phyloP scores from a whole-genome alignment of 1,139 yeast genomes.

The Pichia sp. region DNA sequence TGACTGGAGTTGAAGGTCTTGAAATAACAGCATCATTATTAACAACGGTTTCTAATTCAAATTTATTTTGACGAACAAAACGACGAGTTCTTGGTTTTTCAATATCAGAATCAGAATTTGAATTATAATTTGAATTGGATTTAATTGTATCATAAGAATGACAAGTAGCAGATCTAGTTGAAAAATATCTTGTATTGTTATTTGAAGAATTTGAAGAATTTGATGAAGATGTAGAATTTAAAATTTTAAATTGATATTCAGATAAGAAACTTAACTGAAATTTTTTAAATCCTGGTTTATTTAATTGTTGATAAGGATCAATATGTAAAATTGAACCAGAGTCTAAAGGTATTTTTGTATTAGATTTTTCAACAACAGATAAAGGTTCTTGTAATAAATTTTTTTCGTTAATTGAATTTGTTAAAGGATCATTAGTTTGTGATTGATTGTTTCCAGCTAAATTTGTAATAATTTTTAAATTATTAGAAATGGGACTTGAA shows the following conservation, averaged over 20 bases:
- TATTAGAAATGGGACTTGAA: not conserved
- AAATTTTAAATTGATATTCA: constrained; percentile 35
- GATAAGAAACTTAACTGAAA: constrained; percentile 46
- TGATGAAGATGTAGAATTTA: constrained; percentile 14
- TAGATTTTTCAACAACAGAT: no score
- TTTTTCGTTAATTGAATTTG: no score
- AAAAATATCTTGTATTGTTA: not conserved
- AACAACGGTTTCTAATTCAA: constrained; percentile 24
- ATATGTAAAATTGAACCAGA: constrained; percentile 42
- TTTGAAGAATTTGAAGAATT: constrained; percentile 21
- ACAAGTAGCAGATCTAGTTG: constrained; percentile 14
- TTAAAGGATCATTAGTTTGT: constrained; percentile 28
- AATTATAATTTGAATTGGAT: constrained; percentile 33
- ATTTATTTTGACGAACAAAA: constrained; percentile 37
- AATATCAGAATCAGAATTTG: constrained; percentile 33
- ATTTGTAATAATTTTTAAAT: not conserved
- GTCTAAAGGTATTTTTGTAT: constrained; percentile 35
- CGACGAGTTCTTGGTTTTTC: constrained; percentile 60
- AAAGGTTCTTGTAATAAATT: no score
- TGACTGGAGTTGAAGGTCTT: constrained; percentile 33
- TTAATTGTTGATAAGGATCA: constrained; percentile 45
- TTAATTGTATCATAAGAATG: constrained; percentile 30
- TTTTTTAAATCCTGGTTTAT: constrained; percentile 37
- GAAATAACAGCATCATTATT: constrained; percentile 19
- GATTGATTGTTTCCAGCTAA: not conserved